Evolutionary conservation across 495 filamentous ascomycete species (phyloP), one percentile per base, ranked within the genome.

Genomic region (Penicillium turbatum): DNA sequence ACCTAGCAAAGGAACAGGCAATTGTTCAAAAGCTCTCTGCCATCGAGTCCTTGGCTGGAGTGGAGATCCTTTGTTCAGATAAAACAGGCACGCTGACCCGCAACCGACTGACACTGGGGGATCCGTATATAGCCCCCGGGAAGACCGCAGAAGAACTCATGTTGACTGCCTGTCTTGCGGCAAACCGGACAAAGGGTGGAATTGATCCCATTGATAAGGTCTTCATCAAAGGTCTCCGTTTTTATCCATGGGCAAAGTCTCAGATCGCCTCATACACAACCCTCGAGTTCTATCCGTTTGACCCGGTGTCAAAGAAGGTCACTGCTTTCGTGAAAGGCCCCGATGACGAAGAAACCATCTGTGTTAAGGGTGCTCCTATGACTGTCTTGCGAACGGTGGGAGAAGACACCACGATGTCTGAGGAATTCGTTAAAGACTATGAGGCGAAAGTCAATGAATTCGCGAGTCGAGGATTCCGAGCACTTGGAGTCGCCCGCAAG

Each of bases 161-260:
- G 87, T 73, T 95, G 51, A 91, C 89, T 68, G 89, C 91, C 58
- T 95, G 89, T 71, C 77, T 96, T 60, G 91, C 91, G 59, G 89
- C 91, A 43, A 92, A 86, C 60, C 88, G 89, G 72, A 95, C 91
- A 81, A 92, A 89, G 82, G 92, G 92, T 75, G 90, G 90, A 75
- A 87, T 95, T 59, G 91, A 96, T 72, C 86, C 91, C 53, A 95
- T 96, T 62, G 91, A 96, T 80, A 92, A 90, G 73, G 91, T 89
- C 63, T 95, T 95, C 76, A 76, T 95, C 63, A 93, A 92, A 77
- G 79, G 82, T 31, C 81, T 95, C 42, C 83, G 82, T 65, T 80
- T 77, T 67, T 95, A 92, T 65, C 90, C 90, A 15, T 77, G 78
- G 48, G 88, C 86, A 64, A 93, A 92, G 76, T 66, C 75, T 53